Evolutionary conservation across 257 asterid species (phyloP).

Genomic region (Gentiana dahurica): DNA sequence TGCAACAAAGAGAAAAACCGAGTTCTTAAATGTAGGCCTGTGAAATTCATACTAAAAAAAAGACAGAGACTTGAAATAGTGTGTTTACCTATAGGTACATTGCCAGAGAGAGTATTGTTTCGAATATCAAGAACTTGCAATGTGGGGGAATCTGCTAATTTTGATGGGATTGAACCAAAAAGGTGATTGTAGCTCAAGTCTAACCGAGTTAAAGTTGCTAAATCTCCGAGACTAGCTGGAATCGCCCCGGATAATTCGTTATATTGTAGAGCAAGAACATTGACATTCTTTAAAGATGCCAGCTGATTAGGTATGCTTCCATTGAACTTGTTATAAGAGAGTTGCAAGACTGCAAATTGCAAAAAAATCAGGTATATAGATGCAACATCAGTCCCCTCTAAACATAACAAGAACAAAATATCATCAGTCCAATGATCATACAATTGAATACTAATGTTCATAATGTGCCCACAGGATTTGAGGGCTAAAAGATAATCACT

Average conservation of each 20-base stretch:
- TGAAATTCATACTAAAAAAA: not conserved
- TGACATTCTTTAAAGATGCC: constrained; percentile 55
- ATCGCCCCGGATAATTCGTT: constrained; percentile 80
- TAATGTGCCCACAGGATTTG: too few relatives aligned
- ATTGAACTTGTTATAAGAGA: constrained; percentile 66
- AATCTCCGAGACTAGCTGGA: constrained; percentile 74
- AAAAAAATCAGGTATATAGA: not conserved
- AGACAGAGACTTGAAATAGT: not conserved
- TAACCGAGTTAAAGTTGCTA: constrained; percentile 55
- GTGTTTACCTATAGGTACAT: constrained; percentile 70
- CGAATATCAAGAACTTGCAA: constrained; percentile 67
- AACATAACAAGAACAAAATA: not conserved
- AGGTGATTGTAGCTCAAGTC: constrained; percentile 76
- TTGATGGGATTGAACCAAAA: constrained; percentile 70
- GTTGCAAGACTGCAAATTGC: constrained; percentile 65
- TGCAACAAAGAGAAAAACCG: constrained; percentile 11
- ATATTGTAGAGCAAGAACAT: constrained; percentile 80
- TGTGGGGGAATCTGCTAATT: constrained; percentile 40
- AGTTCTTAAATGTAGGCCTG: too few relatives aligned
- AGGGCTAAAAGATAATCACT: too few relatives aligned
- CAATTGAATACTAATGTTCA: too few relatives aligned
- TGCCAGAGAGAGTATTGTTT: constrained; percentile 83
- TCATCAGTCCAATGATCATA: not conserved
- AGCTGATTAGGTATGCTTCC: constrained; percentile 76
- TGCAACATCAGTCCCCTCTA: not conserved